Evolutionary conservation across 306 rosid species (phyloP), one percentile per base, ranked within the genome.

Genomic region (Trifolium pratense): DNA sequence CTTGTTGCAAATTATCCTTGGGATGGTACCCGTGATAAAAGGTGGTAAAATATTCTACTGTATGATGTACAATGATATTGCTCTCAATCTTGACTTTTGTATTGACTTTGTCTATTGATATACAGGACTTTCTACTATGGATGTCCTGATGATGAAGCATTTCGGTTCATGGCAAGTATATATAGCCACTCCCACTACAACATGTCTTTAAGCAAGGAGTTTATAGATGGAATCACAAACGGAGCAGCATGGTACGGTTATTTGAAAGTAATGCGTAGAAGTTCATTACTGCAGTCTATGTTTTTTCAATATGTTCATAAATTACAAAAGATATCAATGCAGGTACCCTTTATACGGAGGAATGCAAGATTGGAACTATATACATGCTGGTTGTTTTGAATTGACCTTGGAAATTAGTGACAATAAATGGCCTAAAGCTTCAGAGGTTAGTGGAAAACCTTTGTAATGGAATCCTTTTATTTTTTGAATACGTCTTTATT

Each of bases 361-460:
- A 79, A 94, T 94, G 99, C 97, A 94, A 83, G 99, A 91, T 75
- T 94, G 97, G 96, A 94, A 94, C 82, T 94, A 89, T 67, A 91
- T 87, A 77, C 86, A 90, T 23, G 95, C 80, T 52, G 96, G 93
- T 53, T 91, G 97, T 87, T 87, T 94, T 74, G 99, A 94, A 80
- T 82, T 88, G 83, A 94, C 97, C 60, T 81, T 89, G 75, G 99
- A 94, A 91, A 70, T 94, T 72, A 94, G 97, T 57, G 96, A 89
- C 64, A 78, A 88, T 83, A 94, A 91, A 86, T 94, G 99, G 99
- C 99, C 97, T 77, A 51, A 68, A 78, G 91, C 96, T 62, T 75
- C 82, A 34, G 96, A 94, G 96, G 99, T 94, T 63, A 65, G 87
- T 29, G 32, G 32, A 21, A n/a, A n/a, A n/a, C n/a, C n/a, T n/a